Evolutionary conservation across 2,329 filamentous ascomycete genomes (phyloP), one percentile per base, ranked within the genome.

Genomic region (Ophiocordyceps camponoti-saundersi): DNA sequence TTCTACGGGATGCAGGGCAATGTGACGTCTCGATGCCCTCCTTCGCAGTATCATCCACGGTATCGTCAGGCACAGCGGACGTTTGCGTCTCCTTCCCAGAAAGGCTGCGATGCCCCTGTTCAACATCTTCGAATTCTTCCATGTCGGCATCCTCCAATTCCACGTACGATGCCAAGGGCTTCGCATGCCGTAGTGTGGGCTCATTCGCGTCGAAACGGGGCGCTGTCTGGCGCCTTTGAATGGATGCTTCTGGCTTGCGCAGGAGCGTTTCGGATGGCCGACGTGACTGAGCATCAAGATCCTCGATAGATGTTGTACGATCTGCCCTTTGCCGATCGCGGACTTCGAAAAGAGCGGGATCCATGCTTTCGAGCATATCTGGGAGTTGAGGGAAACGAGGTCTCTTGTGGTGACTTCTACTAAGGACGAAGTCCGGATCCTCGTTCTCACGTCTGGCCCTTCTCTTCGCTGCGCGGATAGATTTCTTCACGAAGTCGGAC

Each of bases 401-500:
- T 52, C 66, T 73, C 55, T 69, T 74, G 40, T 64, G 57, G 23
- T 70, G 65, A 46, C 58, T 64, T 44, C 56, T 69, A 0, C 66
- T 64, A 0, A 64, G 62, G 42, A 61, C 55, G 51, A 76, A 78
- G 48, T 78, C 74, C 1, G 74, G 75, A 44, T 75, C 61, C 44
- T 78, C 69, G 20, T 69, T 70, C 41, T 75, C 72, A 18, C 69
- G 66, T 22, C 65, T 67, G 6, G 72, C 70, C 49, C 70, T 72
- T 23, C 72, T 65, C 56, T 75, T 77, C 3, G 70, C 69, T 11
- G 69, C 65, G 8, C 71, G 69, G 18, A 75, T 65, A 0, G 70
- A 68, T 55, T 74, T 77, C 55, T 71, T 76, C 30, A 76, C 62
- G 46, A 68, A 73, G 41, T 78, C 74, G 6, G 74, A 68, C 39